These are phyloP conservation scores for Starmera dryadoides DNA, from an alignment of 805 yeast species.

Conservation along the genomic window DNA sequence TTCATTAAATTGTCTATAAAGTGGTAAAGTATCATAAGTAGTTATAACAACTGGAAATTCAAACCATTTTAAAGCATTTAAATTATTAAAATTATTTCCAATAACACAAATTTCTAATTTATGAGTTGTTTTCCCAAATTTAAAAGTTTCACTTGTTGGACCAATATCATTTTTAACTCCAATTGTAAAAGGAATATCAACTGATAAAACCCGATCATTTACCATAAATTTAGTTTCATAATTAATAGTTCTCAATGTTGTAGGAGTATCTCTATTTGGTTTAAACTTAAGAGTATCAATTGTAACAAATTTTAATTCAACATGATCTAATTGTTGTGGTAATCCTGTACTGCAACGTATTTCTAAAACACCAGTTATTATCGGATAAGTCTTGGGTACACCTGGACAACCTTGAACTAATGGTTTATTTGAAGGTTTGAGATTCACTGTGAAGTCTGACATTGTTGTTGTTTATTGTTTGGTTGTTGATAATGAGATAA, in stretches of 20 bases:
- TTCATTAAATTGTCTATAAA: conserved; percentile 47
- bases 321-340: conserved; percentile 39
- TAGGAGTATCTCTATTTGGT: conserved; percentile 27
- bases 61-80: conserved; percentile 7
- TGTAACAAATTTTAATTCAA: conserved; percentile 42
- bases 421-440: conserved; percentile 46
- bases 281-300: conserved; percentile 40
- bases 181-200: conserved; percentile 54
- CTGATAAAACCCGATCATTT: conserved; percentile 36
- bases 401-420: conserved; percentile 65
- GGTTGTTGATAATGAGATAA: not conserved
- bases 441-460: conserved; percentile 16
- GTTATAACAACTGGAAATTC: conserved; percentile 48
- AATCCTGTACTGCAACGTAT: conserved; percentile 42
- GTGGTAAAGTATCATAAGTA: conserved; percentile 49
- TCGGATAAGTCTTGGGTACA: conserved; percentile 51
- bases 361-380: conserved; percentile 50
- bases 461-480: not conserved
- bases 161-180: conserved; percentile 47
- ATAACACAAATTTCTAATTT: conserved; percentile 28
- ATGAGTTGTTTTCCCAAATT: conserved; percentile 43
- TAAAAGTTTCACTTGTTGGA: conserved; percentile 42
- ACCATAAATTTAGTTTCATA: conserved; percentile 29
- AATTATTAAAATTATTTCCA: conserved; percentile 11
- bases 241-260: conserved; percentile 20